Conservation (phyloP, 225 moss, liverwort and hornwort species). For the Ulota crispa region DNA sequence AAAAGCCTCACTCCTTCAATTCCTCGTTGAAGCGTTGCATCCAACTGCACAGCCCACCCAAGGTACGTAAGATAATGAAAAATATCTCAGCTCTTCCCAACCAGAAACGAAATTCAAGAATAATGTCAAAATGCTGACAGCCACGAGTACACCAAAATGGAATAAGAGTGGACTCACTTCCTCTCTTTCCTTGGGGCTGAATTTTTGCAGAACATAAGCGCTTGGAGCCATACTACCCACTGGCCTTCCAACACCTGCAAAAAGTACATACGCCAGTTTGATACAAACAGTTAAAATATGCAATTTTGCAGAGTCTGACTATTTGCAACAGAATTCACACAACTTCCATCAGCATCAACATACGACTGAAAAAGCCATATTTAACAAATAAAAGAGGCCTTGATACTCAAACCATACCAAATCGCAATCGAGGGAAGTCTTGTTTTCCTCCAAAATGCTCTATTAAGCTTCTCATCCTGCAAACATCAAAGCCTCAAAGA, state of each 20-base stretch:
- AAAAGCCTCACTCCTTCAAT: constrained; percentile 75
- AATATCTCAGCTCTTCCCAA: neutral
- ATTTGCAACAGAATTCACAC: neutral
- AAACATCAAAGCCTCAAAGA: constrained; percentile 1
- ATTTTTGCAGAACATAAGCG: constrained; percentile 90
- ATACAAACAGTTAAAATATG: neutral
- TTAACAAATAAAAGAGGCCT: neutral
- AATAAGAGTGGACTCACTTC: constrained; percentile 57
- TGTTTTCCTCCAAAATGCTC: constrained; percentile 66
- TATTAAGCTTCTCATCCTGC: constrained; percentile 91
- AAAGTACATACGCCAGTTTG: constrained; percentile 12
- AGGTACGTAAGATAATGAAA: neutral
- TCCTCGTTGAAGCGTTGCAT: constrained; percentile 72
- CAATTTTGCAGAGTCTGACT: neutral
- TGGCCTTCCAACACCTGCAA: constrained; percentile 87
- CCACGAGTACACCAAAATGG: neutral
- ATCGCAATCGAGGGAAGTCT: constrained; percentile 74
- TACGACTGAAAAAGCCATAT: neutral
- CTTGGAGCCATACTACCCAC: constrained; percentile 75
- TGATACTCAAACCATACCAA: constrained; percentile 49
- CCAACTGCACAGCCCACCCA: constrained; percentile 58
- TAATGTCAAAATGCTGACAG: neutral
- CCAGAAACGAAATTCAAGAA: neutral
- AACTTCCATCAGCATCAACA: constrained; percentile 7
- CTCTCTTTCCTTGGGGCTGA: constrained; percentile 68